Percentiles rank a stretch among this genome's conserved stretches.
Conservation (phyloP, 1,284 basidiomycete species). For the Anthracocystis setariae region DNA sequence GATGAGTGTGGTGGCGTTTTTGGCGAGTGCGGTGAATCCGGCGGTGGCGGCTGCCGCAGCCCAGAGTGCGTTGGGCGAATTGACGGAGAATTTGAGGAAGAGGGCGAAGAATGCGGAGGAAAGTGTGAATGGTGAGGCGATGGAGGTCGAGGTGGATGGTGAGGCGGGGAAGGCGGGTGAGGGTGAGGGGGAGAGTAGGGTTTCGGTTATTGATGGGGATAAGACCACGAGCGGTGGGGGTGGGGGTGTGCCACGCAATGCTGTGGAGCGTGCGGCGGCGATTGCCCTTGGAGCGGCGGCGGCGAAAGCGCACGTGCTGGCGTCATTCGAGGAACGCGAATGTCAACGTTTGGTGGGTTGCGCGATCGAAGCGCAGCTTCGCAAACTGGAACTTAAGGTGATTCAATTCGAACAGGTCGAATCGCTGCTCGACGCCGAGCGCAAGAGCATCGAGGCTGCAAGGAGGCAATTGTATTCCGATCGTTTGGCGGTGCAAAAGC, state of each 20-base stretch:
- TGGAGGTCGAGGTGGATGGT: slow-evolving; percentile 7
- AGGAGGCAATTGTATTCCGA: slow-evolving; percentile 63
- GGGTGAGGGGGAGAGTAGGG: slow-evolving; percentile 1
- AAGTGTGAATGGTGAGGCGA: slow-evolving; percentile 54
- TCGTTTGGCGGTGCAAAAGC: slow-evolving; percentile 62
- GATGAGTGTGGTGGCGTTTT: slow-evolving; percentile 96
- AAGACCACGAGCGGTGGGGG: slow-evolving; percentile 36
- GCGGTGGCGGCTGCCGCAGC: slow-evolving; percentile 92
- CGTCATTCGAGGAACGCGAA: slow-evolving; percentile 83
- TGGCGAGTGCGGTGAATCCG: slow-evolving; percentile 90
- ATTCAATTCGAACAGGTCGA: slow-evolving; percentile 65
- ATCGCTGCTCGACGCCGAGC: slow-evolving; percentile 61
- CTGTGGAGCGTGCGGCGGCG: slow-evolving; percentile 62
- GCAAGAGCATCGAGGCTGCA: slow-evolving; percentile 57
- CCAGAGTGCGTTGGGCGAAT: slow-evolving; percentile 81
- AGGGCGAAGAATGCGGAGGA: slow-evolving; percentile 32
- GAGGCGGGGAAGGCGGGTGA: slow-evolving; percentile 1
- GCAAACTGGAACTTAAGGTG: slow-evolving; percentile 79
- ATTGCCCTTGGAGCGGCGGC: slow-evolving; percentile 82
- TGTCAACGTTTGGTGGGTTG: slow-evolving; percentile 83
- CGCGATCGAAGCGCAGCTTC: slow-evolving; percentile 88
- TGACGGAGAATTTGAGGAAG: slow-evolving; percentile 61
- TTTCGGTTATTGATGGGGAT: slow-evolving; percentile 14
- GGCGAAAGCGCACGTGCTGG: slow-evolving; percentile 83
- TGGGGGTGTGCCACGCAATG: slow-evolving; percentile 53